Conservation (phyloP, 2,329 filamentous ascomycete genomes). For the Dactylellina haptotyla region DNA sequence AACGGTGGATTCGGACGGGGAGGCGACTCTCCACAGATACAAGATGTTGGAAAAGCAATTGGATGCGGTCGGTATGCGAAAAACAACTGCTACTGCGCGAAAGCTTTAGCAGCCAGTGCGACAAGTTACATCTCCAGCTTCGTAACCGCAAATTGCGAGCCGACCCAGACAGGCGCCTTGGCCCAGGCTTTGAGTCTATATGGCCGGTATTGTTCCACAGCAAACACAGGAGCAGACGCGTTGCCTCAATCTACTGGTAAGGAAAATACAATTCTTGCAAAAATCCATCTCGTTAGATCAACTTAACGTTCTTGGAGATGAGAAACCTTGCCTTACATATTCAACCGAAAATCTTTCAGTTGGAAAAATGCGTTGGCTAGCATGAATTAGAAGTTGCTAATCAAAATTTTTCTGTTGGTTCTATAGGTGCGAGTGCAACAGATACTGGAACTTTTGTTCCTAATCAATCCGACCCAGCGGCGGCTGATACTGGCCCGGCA, state of each 20-base stretch:
- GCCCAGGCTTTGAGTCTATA: slow-evolving; percentile 54
- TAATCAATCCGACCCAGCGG: neutral
- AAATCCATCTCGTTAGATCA: neutral
- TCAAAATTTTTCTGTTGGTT: no score
- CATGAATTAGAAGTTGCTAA: neutral
- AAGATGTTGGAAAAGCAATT: slow-evolving; percentile 38
- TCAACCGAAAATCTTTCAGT: neutral
- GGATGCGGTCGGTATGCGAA: slow-evolving; percentile 57
- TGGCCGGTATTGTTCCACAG: slow-evolving; percentile 15
- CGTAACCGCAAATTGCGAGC: slow-evolving; percentile 56
- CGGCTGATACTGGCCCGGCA: neutral
- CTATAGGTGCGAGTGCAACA: neutral
- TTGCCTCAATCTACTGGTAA: neutral
- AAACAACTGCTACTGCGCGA: slow-evolving; percentile 58
- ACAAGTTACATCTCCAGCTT: slow-evolving; percentile 57
- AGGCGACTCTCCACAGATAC: slow-evolving; percentile 2
- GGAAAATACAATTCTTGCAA: neutral
- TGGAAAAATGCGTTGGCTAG: neutral
- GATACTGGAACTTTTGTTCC: neutral
- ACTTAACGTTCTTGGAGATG: no score
- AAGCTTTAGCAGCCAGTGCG: slow-evolving; percentile 54
- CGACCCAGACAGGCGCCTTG: slow-evolving; percentile 55
- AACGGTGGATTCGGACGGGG: slow-evolving; percentile 57
- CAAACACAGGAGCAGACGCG: slow-evolving; percentile 4
- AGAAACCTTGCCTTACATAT: no score